Conservation (phyloP, 164 flowering plant genomes). For the Protea cynaroides region DNA sequence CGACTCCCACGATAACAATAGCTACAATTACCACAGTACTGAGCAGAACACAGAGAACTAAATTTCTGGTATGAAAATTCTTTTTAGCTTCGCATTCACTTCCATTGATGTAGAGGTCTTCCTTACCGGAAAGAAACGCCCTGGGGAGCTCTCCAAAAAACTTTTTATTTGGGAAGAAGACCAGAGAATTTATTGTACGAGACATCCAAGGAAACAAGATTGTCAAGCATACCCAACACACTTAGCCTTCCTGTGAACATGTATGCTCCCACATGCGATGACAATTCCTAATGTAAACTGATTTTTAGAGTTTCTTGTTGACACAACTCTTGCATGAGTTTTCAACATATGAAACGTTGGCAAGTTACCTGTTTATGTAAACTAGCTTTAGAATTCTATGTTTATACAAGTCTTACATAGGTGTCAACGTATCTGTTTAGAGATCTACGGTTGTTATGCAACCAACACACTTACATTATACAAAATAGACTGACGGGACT, state of each 20-base stretch:
- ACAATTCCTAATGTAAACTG: too few relatives aligned
- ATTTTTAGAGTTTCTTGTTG: too few relatives aligned
- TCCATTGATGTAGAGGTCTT: constrained; percentile 32
- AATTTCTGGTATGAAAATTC: constrained; percentile 14
- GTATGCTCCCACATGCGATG: too few relatives aligned
- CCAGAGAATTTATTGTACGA: constrained; percentile 59
- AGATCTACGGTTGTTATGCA: too few relatives aligned
- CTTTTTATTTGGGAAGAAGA: constrained; percentile 40
- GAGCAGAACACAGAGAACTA: constrained; percentile 23
- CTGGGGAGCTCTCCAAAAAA: constrained; percentile 40
- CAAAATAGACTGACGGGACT: too few relatives aligned
- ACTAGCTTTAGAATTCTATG: too few relatives aligned
- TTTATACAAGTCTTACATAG: too few relatives aligned
- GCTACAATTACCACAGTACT: constrained; percentile 13
- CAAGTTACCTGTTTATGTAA: too few relatives aligned
- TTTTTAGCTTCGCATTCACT: constrained; percentile 17
- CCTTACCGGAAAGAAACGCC: constrained; percentile 33
- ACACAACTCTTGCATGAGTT: too few relatives aligned
- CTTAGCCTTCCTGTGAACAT: constrained; percentile 36
- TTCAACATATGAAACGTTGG: too few relatives aligned
- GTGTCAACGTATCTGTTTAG: too few relatives aligned
- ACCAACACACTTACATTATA: too few relatives aligned
- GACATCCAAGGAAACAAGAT: constrained; percentile 52
- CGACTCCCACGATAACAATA: constrained; percentile 14
- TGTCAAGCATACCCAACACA: constrained; percentile 39